Conservation (phyloP, 495 filamentous ascomycete genomes). For the Aspergillus sparsus region DNA sequence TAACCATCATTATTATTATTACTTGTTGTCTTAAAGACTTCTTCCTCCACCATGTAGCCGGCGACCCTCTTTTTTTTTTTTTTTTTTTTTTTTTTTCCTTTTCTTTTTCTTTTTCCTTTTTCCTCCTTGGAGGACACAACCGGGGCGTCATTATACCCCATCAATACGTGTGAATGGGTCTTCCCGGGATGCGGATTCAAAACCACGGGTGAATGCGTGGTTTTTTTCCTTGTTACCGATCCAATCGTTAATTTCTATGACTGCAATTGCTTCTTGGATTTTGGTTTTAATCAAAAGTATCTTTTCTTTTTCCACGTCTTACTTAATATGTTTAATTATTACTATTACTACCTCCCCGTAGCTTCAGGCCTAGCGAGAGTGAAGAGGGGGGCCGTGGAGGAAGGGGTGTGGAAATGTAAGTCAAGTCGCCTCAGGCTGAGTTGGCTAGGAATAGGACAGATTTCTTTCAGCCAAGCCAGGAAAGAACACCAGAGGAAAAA, state of each 20-base stretch:
- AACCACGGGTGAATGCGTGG: conserved; percentile 3
- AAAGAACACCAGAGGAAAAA: not conserved
- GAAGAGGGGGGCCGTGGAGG: not conserved
- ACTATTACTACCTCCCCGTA: not conserved
- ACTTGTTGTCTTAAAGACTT: not conserved
- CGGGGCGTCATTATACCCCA: not conserved
- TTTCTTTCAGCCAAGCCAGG: not conserved
- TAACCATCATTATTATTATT: too few species aligned
- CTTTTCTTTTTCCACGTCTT: not conserved
- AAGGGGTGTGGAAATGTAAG: not conserved
- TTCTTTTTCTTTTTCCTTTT: too few species aligned
- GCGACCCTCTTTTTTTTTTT: not conserved
- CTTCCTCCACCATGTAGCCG: not conserved
- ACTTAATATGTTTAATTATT: not conserved
- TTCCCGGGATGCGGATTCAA: not conserved
- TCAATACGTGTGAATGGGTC: conserved; percentile 2
- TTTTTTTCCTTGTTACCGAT: conserved; percentile 1
- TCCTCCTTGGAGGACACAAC: too few species aligned
- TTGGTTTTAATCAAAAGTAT: not conserved
- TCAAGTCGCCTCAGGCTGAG: not conserved
- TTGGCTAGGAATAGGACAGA: not conserved
- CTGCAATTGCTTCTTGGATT: not conserved
- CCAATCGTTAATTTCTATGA: conserved; percentile 5
- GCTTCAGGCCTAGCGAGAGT: not conserved
- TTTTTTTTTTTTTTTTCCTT: not conserved